Conservation (phyloP, 1,284 basidiomycete species). For the Naganishia sp. region DNA sequence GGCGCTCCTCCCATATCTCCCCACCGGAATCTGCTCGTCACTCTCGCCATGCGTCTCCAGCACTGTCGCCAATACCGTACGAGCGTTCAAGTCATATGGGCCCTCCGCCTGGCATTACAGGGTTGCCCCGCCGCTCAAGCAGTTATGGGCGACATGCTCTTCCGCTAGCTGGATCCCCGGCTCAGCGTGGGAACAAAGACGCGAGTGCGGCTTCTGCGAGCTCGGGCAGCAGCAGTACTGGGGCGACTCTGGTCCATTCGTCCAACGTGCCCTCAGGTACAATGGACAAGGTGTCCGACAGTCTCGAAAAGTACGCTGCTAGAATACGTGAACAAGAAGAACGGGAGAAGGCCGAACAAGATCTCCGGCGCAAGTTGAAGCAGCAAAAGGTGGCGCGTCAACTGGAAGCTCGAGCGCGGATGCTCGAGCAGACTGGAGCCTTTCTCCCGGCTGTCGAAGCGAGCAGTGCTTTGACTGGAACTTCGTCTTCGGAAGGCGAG, state of each 20-base stretch:
- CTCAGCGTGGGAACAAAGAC: conserved; percentile 1
- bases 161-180: background rate
- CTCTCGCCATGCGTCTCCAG: conserved; percentile 20
- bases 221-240: background rate
- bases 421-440: conserved; percentile 4
- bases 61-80: conserved; percentile 11
- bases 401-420: conserved; percentile 17
- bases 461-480: conserved; percentile 12
- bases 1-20: conserved; percentile 19
- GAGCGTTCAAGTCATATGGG: conserved; percentile 1
- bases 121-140: conserved; percentile 19
- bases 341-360: conserved; percentile 13
- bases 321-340: conserved; percentile 26
- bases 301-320: conserved; percentile 29
- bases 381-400: conserved; percentile 18
- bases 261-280: conserved; percentile 13
- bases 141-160: conserved; percentile 19
- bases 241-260: conserved; percentile 3
- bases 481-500: conserved; percentile 11
- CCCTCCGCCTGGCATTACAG: conserved; percentile 4
- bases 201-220: conserved; percentile 4
- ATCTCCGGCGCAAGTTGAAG: conserved; percentile 6
- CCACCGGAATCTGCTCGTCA: conserved; percentile 17
- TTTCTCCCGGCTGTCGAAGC: background rate
- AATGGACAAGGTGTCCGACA: conserved; percentile 31